Conservation (phyloP, 2,329 filamentous ascomycete genomes). For the Gremmenia infestans region DNA sequence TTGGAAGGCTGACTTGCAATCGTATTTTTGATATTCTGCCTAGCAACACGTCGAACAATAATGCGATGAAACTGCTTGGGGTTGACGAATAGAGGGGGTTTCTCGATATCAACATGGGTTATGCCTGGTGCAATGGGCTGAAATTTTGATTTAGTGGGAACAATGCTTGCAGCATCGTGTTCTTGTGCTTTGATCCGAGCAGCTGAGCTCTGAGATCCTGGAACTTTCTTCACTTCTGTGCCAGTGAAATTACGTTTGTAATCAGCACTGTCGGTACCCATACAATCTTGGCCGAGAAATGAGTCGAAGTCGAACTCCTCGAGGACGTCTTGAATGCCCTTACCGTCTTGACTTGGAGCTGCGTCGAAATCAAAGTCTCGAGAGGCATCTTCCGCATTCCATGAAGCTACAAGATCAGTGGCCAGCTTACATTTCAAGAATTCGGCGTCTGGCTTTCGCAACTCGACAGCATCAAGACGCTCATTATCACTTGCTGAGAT, state of each 20-base stretch:
- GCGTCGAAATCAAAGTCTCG: not conserved
- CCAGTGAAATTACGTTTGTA: not conserved
- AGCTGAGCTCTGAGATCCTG: not conserved
- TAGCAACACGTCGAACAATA: conserved; percentile 6
- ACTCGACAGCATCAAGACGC: too few relatives aligned
- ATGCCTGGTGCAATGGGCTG: not conserved
- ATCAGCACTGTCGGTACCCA: not conserved
- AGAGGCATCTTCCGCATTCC: too few relatives aligned
- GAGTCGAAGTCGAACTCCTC: conserved; percentile 63
- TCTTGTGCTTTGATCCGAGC: not conserved
- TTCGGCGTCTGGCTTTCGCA: too few relatives aligned
- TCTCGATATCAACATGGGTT: not conserved
- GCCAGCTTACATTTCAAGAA: too few relatives aligned
- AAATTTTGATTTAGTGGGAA: not conserved
- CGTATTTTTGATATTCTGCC: not conserved
- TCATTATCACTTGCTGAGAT: not conserved
- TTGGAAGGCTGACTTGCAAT: not conserved
- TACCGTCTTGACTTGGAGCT: too few relatives aligned
- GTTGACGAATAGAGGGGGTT: conserved; percentile 5
- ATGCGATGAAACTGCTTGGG: conserved; percentile 12
- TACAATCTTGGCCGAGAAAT: conserved; percentile 49
- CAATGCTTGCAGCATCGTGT: not conserved
- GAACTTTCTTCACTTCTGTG: not conserved
- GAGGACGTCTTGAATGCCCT: conserved; percentile 41
- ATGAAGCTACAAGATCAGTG: too few relatives aligned